These are phyloP conservation scores for Candida boleticola DNA, from an alignment of 805 yeast species.

Conservation along the genomic window DNA sequence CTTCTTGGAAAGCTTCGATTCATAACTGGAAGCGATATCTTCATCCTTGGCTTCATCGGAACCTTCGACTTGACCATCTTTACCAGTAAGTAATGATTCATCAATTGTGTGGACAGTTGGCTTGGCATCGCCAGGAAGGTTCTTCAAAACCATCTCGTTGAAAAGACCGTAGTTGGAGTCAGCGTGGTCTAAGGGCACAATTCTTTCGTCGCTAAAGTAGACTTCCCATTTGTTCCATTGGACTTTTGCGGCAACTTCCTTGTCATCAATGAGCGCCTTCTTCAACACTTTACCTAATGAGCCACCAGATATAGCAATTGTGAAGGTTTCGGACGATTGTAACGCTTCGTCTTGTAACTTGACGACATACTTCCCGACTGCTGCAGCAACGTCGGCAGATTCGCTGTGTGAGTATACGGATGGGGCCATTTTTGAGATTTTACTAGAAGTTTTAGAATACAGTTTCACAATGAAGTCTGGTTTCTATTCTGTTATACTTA, in stretches of 20 bases:
- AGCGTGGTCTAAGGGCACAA: constrained; percentile 76
- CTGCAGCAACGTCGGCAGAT: constrained; percentile 57
- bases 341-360: constrained; percentile 62
- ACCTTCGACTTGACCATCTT: constrained; percentile 40
- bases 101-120: constrained; percentile 67
- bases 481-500: background rate
- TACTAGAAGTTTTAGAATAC: background rate
- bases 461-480: background rate
- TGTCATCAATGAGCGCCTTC: constrained; percentile 63
- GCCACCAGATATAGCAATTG: constrained; percentile 88
- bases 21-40: constrained; percentile 63
- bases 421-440: background rate
- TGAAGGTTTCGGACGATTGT: constrained; percentile 46
- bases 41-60: constrained; percentile 46
- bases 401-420: constrained; percentile 50
- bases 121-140: constrained; percentile 38
- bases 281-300: constrained; percentile 75
- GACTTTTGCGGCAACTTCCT: constrained; percentile 40
- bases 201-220: constrained; percentile 86
- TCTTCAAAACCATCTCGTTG: constrained; percentile 56
- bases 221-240: constrained; percentile 78
- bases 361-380: constrained; percentile 64
- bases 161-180: constrained; percentile 88
- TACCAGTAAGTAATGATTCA: constrained; percentile 56
- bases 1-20: constrained; percentile 48